Percentiles rank a stretch among this genome's conserved stretches.
These are phyloP conservation scores for Backusella tarrabulga DNA, from an alignment of 192 early-diverging fungal species.

Conservation along the genomic window DNA sequence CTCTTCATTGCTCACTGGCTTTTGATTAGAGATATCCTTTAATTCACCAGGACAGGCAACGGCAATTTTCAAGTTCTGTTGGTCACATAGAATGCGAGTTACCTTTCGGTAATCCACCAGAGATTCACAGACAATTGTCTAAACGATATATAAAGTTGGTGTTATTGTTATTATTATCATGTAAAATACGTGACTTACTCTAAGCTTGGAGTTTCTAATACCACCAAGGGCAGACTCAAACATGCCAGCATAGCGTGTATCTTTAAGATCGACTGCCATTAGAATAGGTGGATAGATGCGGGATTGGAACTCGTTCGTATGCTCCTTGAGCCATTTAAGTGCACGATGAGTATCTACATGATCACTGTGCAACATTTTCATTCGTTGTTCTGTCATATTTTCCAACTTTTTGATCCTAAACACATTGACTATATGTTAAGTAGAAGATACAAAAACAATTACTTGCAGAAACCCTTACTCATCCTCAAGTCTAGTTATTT, in stretches of 20 bases:
- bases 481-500: slow-evolving; percentile 16
- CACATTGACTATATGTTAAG: background rate
- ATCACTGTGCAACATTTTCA: slow-evolving; percentile 48
- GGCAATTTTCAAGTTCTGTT: slow-evolving; percentile 56
- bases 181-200: slow-evolving; percentile 36
- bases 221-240: slow-evolving; percentile 59
- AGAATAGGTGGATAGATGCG: slow-evolving; percentile 72
- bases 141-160: background rate
- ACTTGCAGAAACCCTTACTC: slow-evolving; percentile 15
- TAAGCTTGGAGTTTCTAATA: slow-evolving; percentile 41
- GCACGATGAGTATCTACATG: slow-evolving; percentile 61
- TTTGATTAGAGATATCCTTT: slow-evolving; percentile 27
- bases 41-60: slow-evolving; percentile 46
- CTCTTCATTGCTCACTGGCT: slow-evolving; percentile 31
- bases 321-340: slow-evolving; percentile 65
- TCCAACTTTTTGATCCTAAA: slow-evolving; percentile 58
- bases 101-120: slow-evolving; percentile 76
- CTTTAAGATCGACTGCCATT: slow-evolving; percentile 68
- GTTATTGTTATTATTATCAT: background rate
- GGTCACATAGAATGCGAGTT: slow-evolving; percentile 63
- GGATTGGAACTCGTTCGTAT: slow-evolving; percentile 62
- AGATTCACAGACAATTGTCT: slow-evolving; percentile 80
- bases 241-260: slow-evolving; percentile 58
- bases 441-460: background rate
- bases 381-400: slow-evolving; percentile 49